These are phyloP conservation scores for Silene vulgaris DNA, from an alignment of 179 eudicot genomes.

Conservation along the genomic window DNA sequence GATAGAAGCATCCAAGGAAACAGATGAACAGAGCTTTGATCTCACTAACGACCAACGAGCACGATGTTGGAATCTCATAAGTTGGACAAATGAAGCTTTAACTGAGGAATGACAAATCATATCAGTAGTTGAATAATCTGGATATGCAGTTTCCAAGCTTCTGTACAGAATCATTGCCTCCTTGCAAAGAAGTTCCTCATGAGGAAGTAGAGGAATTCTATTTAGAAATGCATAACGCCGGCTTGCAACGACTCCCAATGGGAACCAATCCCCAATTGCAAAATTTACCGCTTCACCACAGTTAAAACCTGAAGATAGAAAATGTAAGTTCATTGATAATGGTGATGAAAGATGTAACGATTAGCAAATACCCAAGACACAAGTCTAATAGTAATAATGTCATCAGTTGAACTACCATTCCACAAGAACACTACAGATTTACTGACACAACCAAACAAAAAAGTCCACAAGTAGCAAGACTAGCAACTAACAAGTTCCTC, in stretches of 20 bases:
- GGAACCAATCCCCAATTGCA: constrained; percentile 94
- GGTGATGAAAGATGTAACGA: constrained; percentile 4
- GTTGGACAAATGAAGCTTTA: constrained; percentile 62
- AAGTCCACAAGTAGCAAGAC: constrained; percentile 2
- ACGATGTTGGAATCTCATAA: constrained; percentile 83
- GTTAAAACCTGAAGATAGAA: constrained; percentile 62
- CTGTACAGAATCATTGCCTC: constrained; percentile 75
- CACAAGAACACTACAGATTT: not conserved
- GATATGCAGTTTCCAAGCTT: constrained; percentile 32
- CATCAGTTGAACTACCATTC: not conserved
- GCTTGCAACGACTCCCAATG: constrained; percentile 79
- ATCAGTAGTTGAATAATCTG: constrained; percentile 35
- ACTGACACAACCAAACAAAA: not conserved
- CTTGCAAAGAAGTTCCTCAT: constrained; percentile 93
- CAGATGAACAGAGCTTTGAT: constrained; percentile 37
- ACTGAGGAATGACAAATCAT: constrained; percentile 43
- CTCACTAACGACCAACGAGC: constrained; percentile 76
- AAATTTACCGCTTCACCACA: constrained; percentile 99
- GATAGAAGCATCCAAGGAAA: constrained; percentile 49
- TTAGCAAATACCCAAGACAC: constrained; percentile 6
- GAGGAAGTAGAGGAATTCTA: constrained; percentile 83
- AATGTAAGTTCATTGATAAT: not conserved
- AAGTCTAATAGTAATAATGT: not conserved
- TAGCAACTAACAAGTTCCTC: not conserved
- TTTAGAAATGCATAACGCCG: constrained; percentile 87